phyloP scores from a whole-genome alignment of 2,329 filamentous ascomycete genomes.

The Neonectria faginata region DNA sequence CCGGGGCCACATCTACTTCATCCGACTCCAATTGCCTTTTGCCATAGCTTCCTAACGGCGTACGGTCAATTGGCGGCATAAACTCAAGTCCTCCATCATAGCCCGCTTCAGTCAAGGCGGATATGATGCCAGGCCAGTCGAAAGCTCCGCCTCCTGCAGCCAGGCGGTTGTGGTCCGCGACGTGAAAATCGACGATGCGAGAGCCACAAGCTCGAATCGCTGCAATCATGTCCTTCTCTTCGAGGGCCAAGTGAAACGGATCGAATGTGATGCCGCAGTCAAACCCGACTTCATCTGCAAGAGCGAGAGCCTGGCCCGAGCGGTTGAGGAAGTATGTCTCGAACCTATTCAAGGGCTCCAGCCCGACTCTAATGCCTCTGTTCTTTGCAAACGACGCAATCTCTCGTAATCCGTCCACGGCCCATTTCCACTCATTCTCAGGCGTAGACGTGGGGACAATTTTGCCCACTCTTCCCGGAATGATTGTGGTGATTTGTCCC shows the following conservation, averaged over 20 bases:
- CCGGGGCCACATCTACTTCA: slow-evolving; percentile 20
- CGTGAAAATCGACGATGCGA: slow-evolving; percentile 36
- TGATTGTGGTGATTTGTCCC: slow-evolving; percentile 25
- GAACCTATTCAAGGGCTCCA: slow-evolving; percentile 39
- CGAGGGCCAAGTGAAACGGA: slow-evolving; percentile 34
- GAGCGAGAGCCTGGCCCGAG: slow-evolving; percentile 33
- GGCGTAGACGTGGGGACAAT: slow-evolving; percentile 29
- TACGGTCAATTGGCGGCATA: slow-evolving; percentile 38
- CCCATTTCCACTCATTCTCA: slow-evolving; percentile 37
- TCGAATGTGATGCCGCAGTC: slow-evolving; percentile 33
- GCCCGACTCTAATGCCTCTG: slow-evolving; percentile 29
- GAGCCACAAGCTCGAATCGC: slow-evolving; percentile 26
- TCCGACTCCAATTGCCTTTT: slow-evolving; percentile 28
- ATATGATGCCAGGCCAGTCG: slow-evolving; percentile 33
- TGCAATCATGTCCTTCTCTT: slow-evolving; percentile 32
- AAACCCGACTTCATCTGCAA: slow-evolving; percentile 34
- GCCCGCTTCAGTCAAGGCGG: slow-evolving; percentile 15
- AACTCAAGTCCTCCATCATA: slow-evolving; percentile 34
- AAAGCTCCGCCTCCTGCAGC: slow-evolving; percentile 34
- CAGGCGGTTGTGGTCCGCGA: slow-evolving; percentile 33
- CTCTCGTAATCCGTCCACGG: slow-evolving; percentile 30
- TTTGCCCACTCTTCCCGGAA: slow-evolving; percentile 33
- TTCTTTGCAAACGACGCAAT: slow-evolving; percentile 28
- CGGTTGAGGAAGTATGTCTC: slow-evolving; percentile 42
- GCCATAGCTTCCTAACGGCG: slow-evolving; percentile 28